A percentile compares a stretch with the other conserved stretches of the same genome.
Conservation (phyloP, 352 stramenopile species). For the Phytophthora nicotianae region DNA sequence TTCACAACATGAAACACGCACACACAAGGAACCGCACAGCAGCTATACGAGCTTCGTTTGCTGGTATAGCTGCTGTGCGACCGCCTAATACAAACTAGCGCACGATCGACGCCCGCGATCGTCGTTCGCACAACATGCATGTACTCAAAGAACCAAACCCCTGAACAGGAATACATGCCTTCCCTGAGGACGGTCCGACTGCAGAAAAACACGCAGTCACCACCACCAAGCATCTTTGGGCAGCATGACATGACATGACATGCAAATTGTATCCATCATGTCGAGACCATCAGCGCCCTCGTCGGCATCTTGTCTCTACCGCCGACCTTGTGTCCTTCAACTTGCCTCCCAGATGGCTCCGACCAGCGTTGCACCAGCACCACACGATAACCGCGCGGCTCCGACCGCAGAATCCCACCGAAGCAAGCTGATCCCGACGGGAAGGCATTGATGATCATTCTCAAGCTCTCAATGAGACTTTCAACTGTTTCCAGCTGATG, state of each 20-base stretch:
- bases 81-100: too few species aligned
- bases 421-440: neutral
- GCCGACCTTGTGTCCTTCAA: slow-evolving; percentile 7
- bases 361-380: slow-evolving; percentile 9
- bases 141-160: too few species aligned
- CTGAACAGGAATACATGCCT: slow-evolving; percentile 7
- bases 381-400: slow-evolving; percentile 17
- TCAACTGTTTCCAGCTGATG: neutral
- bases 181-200: slow-evolving; percentile 11
- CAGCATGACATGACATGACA: slow-evolving; percentile 9
- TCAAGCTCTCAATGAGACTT: too few species aligned
- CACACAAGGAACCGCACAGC: too few species aligned
- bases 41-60: too few species aligned
- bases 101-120: too few species aligned
- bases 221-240: slow-evolving; percentile 7
- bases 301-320: slow-evolving; percentile 24
- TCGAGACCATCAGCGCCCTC: slow-evolving; percentile 6
- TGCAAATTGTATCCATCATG: slow-evolving; percentile 33
- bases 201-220: slow-evolving; percentile 34
- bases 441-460: neutral
- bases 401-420: neutral
- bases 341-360: slow-evolving; percentile 6
- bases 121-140: too few species aligned
- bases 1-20: too few species aligned
- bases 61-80: too few species aligned